phyloP scores from a whole-genome alignment of 2,329 filamentous ascomycete species.

The Tolypocladium cylindrosporum region DNA sequence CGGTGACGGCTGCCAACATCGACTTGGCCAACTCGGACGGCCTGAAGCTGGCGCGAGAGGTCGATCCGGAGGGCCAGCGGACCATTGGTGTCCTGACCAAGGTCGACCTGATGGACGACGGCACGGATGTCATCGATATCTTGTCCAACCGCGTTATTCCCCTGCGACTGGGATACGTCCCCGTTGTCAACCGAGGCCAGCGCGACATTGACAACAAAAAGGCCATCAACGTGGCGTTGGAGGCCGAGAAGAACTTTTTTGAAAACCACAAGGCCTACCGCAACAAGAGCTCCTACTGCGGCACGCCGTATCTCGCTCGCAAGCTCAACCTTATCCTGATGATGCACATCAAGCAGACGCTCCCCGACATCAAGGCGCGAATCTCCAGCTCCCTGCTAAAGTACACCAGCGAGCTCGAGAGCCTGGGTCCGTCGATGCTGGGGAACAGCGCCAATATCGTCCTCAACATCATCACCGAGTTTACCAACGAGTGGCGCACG shows the following conservation, averaged over 20 bases:
- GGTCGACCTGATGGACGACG: conserved; percentile 97
- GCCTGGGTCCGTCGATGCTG: conserved; percentile 85
- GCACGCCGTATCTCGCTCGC: conserved; percentile 89
- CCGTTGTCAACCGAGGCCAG: conserved; percentile 95
- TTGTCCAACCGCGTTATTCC: conserved; percentile 95
- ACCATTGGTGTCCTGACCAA: conserved; percentile 98
- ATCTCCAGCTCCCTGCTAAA: conserved; percentile 92
- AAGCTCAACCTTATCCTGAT: conserved; percentile 98
- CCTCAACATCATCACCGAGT: conserved; percentile 97
- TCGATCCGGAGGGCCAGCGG: conserved; percentile 92
- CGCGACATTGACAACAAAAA: conserved; percentile 98
- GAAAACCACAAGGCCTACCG: conserved; percentile 97
- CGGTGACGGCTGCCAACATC: conserved; percentile 92
- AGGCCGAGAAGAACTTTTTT: conserved; percentile 94
- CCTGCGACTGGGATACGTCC: conserved; percentile 86
- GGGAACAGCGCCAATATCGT: conserved; percentile 95
- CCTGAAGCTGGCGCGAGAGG: conserved; percentile 89
- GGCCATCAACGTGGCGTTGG: conserved; percentile 79
- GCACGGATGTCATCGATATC: conserved; percentile 97
- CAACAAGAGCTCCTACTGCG: conserved; percentile 98
- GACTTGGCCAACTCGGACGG: conserved; percentile 98
- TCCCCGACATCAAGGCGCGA: conserved; percentile 95
- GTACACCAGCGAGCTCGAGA: conserved; percentile 71
- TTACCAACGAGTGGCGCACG: conserved; percentile 94
- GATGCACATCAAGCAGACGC: conserved; percentile 99